Evolutionary conservation across 108 stramenopile genomes (phyloP), one percentile per base, ranked within the genome.

Genomic region (Nitzschia sp.): DNA sequence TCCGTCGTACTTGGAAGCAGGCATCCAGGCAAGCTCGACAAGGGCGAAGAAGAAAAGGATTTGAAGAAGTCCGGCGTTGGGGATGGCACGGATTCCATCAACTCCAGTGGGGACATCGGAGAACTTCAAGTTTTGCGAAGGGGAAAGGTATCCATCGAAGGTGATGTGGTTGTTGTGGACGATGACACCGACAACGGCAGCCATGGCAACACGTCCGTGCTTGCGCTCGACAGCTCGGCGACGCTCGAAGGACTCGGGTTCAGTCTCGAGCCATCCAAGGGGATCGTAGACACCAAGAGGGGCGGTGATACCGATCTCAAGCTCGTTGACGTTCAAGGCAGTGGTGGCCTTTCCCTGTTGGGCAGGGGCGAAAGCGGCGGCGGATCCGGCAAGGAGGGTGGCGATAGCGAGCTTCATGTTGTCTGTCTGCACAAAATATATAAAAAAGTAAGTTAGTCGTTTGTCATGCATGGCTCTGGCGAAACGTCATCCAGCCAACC

Each of bases 261-360:
- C 75, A n/a, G 71, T 78, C 44, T 80, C 83, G 55, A 77, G 68
- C 65, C 73, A 38, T 73, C 92, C 69, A 34, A 94, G 83, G 57
- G 92, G 92, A 79, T 95, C 93, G 81, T 85, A 92, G 74, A 90
- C 90, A 55, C 91, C 93, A 59, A 95, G 84, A 34, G 96, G 96
- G 21, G 77, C 55, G 60, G 92, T 91, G 15, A 83, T 92, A 56
- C 95, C 95, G 71, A 94, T 75, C 58, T 94, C 78, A 45, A 87
- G 69, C 63, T 83, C 84, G 65, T 78, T 83, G 61, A 82, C 88
- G 58, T 76, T 82, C 47, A 92, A 80, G 68, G 85, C 71, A 48
- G 86, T 82, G 79, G 83, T 60, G 58, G 76, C 30, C 59, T 73
- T 68, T 61, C 66, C 83, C 29, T 69, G 66, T 63, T 74, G 82